Evolutionary conservation across 1,284 basidiomycete genomes (phyloP).

Genomic region (Meira nashicola): DNA sequence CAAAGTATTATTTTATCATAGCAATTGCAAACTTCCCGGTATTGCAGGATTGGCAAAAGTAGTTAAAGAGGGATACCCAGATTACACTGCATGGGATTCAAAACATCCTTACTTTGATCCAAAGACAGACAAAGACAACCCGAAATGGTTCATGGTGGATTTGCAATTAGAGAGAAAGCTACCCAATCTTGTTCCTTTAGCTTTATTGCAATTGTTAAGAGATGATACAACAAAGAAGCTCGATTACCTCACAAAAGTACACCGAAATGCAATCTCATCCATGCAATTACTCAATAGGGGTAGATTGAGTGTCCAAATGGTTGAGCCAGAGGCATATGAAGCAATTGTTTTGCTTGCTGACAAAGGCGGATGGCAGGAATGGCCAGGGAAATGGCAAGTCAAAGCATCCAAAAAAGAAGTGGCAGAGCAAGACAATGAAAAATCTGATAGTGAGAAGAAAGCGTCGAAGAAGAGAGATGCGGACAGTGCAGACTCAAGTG

Average conservation of each 20-base stretch:
- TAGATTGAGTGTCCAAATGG: conserved; percentile 69
- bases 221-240: conserved; percentile 57
- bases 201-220: conserved; percentile 68
- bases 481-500: too few species aligned
- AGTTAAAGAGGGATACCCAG: conserved; percentile 25
- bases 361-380: conserved; percentile 60
- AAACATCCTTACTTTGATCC: conserved; percentile 82
- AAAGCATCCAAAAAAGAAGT: not conserved
- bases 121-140: conserved; percentile 70
- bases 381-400: conserved; percentile 41
- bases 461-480: too few species aligned
- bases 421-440: too few species aligned
- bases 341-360: conserved; percentile 66
- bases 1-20: conserved; percentile 78
- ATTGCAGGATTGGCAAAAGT: conserved; percentile 13
- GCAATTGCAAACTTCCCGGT: conserved; percentile 82
- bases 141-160: conserved; percentile 84
- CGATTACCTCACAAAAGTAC: conserved; percentile 50
- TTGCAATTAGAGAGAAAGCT: conserved; percentile 68
- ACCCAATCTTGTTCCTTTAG: conserved; percentile 70
- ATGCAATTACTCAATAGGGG: conserved; percentile 82
- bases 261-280: conserved; percentile 56
- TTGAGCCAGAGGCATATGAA: conserved; percentile 66
- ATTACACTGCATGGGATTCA: conserved; percentile 29
- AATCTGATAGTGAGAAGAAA: too few species aligned